These are phyloP conservation scores for Emericellopsis cladophorae DNA, from an alignment of 2,329 filamentous ascomycete species.

Conservation along the genomic window DNA sequence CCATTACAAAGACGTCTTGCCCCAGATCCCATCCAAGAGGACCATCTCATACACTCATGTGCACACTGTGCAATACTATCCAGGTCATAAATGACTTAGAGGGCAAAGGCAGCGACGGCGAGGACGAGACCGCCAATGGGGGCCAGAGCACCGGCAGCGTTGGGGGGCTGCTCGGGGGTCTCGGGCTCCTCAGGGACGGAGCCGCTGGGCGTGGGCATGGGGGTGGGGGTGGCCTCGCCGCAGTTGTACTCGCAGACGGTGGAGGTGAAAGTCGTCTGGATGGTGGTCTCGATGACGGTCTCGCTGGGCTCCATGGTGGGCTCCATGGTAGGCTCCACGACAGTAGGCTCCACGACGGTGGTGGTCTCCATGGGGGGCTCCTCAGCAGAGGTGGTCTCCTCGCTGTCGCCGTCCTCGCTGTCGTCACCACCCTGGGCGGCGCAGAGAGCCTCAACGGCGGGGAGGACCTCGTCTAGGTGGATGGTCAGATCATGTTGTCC, in stretches of 20 bases:
- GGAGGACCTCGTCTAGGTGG: slow-evolving; percentile 22
- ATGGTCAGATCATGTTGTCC: neutral
- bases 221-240: neutral
- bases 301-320: slow-evolving; percentile 5
- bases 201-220: slow-evolving; percentile 5
- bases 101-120: slow-evolving; percentile 19
- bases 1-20: too few species aligned
- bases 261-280: slow-evolving; percentile 1
- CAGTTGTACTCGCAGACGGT: neutral
- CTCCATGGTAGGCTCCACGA: slow-evolving; percentile 4
- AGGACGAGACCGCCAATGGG: slow-evolving; percentile 18
- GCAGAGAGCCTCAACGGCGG: slow-evolving; percentile 22
- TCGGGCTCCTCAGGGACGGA: slow-evolving; percentile 1
- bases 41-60: too few species aligned
- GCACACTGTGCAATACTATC: too few species aligned
- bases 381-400: neutral
- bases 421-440: slow-evolving; percentile 4
- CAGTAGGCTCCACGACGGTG: slow-evolving; percentile 5
- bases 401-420: too few species aligned
- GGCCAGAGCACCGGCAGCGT: slow-evolving; percentile 14
- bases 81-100: slow-evolving; percentile 13
- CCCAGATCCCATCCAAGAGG: too few species aligned
- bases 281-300: slow-evolving; percentile 4
- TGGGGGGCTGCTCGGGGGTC: slow-evolving; percentile 10
- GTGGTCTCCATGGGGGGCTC: slow-evolving; percentile 3